Evolutionary conservation across 2,329 filamentous ascomycete species (phyloP).

Genomic region (Arachnopeziza araneosa): DNA sequence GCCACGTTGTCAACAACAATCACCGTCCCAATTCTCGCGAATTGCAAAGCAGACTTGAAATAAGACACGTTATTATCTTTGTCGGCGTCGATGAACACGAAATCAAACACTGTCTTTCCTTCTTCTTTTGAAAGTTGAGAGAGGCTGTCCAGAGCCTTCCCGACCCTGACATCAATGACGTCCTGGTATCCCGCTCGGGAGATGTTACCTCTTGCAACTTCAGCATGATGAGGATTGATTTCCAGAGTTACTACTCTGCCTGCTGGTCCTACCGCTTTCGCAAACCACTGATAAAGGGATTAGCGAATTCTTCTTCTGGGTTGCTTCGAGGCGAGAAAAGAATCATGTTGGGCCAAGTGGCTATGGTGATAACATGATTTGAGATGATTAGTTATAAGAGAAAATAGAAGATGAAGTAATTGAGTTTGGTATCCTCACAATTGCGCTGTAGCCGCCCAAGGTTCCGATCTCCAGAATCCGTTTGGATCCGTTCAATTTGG

Average conservation of each 20-base stretch:
- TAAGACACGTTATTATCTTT: constrained; percentile 46
- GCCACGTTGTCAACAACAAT: constrained; percentile 52
- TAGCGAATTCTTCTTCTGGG: too few relatives aligned
- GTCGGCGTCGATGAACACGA: constrained; percentile 49
- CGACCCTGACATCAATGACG: constrained; percentile 40
- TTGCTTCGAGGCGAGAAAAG: too few relatives aligned
- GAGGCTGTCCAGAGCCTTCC: constrained; percentile 39
- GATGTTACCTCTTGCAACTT: constrained; percentile 35
- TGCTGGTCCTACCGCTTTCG: constrained; percentile 16
- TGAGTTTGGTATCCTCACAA: too few relatives aligned
- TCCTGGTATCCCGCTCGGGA: constrained; percentile 37
- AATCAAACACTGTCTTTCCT: constrained; percentile 43
- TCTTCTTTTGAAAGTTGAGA: constrained; percentile 3
- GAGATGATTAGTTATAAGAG: too few relatives aligned
- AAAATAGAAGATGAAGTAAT: too few relatives aligned
- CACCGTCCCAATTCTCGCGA: constrained; percentile 44
- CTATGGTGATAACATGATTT: too few relatives aligned
- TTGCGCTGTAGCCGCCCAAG: constrained; percentile 21
- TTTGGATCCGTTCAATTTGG: neutral
- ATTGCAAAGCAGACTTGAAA: constrained; percentile 33
- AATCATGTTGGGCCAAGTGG: too few relatives aligned
- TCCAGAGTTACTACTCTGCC: constrained; percentile 36
- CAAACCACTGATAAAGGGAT: constrained; percentile 8
- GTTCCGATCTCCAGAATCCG: constrained; percentile 13
- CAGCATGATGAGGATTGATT: constrained; percentile 37